Conservation (phyloP, 768 basidiomycete genomes). For the Agrocybe pediades region DNA sequence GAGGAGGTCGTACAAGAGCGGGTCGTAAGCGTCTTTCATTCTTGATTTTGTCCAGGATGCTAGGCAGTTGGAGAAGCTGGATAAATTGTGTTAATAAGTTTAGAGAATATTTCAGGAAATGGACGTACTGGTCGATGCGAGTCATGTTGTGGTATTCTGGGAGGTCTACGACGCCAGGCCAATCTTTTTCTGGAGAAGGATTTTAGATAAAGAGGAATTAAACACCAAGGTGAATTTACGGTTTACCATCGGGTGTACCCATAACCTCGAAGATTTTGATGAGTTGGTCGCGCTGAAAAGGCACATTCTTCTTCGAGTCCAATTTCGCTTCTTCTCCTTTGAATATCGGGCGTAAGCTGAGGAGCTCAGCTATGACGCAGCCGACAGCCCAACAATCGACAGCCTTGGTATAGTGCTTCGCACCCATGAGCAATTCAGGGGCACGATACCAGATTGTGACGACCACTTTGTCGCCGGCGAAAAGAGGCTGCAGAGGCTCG, state of each 20-base stretch:
- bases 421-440: slow-evolving; percentile 93
- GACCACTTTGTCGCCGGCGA: slow-evolving; percentile 95
- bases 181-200: slow-evolving; percentile 83
- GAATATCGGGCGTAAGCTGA: slow-evolving; percentile 94
- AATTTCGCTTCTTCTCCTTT: slow-evolving; percentile 99
- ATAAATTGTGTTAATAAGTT: no score
- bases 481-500: slow-evolving; percentile 88
- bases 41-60: slow-evolving; percentile 75
- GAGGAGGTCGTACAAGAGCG: slow-evolving; percentile 71
- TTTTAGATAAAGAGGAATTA: not conserved
- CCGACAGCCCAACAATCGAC: slow-evolving; percentile 98
- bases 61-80: slow-evolving; percentile 56
- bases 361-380: slow-evolving; percentile 95
- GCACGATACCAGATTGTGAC: slow-evolving; percentile 99
- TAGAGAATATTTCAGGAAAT: no score
- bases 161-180: slow-evolving; percentile 85
- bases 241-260: slow-evolving; percentile 82
- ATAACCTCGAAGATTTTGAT: slow-evolving; percentile 93
- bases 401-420: slow-evolving; percentile 96
- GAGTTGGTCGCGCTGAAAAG: slow-evolving; percentile 95
- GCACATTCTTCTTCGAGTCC: slow-evolving; percentile 95
- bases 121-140: slow-evolving; percentile 72
- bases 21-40: slow-evolving; percentile 57
- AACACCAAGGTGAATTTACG: no score
- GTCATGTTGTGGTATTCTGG: slow-evolving; percentile 87